Percentiles rank a stretch among this genome's conserved stretches.
These are phyloP conservation scores for Trypanosoma cruzi DNA, from an alignment of 208 protist genomes.

Conservation along the genomic window DNA sequence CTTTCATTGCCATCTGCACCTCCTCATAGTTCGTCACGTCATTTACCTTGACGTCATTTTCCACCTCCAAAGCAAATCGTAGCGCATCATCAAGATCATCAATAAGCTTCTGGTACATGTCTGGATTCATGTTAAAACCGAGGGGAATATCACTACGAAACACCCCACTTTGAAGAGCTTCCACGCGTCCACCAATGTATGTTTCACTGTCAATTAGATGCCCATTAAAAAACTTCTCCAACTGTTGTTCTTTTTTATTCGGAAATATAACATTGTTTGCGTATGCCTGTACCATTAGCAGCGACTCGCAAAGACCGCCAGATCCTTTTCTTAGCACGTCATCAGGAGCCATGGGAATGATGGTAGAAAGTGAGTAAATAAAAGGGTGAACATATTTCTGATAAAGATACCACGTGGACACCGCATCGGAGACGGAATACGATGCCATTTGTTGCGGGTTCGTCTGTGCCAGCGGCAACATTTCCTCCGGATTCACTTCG, in stretches of 20 bases:
- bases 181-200: constrained; percentile 98
- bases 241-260: constrained; percentile 96
- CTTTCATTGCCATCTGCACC: constrained; percentile 63
- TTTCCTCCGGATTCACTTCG: constrained; percentile 99
- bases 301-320: constrained; percentile 99
- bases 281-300: constrained; percentile 99
- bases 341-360: constrained; percentile 99
- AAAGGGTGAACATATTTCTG: constrained; percentile 99
- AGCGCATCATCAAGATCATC: constrained; percentile 94
- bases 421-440: constrained; percentile 99
- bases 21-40: constrained; percentile 96
- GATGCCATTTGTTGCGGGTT: constrained; percentile 97
- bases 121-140: constrained; percentile 93
- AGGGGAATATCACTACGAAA: constrained; percentile 97
- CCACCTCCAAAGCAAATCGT: constrained; percentile 92
- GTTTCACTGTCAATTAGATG: constrained; percentile 99
- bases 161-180: constrained; percentile 95
- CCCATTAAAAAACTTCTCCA: constrained; percentile 96
- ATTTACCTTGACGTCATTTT: constrained; percentile 80
- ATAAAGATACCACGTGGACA: constrained; percentile 99
- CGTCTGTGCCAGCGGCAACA: constrained; percentile 96
- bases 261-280: constrained; percentile 98
- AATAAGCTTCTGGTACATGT: constrained; percentile 95
- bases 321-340: constrained; percentile 99
- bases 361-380: constrained; percentile 99